Evolutionary conservation across 345 rosid genomes (phyloP), one percentile per base, ranked within the genome.

Genomic region (Eucalyptus sp.): DNA sequence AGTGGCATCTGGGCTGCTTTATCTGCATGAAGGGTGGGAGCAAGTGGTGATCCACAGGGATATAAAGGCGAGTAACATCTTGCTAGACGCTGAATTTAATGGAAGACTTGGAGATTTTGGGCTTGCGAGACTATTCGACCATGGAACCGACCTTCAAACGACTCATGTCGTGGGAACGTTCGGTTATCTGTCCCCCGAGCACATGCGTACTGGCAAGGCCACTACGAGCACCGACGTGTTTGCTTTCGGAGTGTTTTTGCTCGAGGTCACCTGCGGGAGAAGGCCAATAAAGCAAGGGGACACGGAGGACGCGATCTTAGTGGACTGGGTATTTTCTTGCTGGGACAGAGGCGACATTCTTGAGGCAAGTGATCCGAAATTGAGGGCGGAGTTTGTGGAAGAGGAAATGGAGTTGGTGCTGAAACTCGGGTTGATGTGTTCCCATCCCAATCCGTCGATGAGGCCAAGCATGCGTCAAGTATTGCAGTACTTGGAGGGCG

Each of bases 91-190:
- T 25, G 64, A 91, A 41, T 86, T 93, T 49, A 92, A 91, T 27
- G 94, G 89, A n/a, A 90, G 92, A 44, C 90, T 94, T 5, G 93
- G 93, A 33, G 96, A 94, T 86, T 94, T 93, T 52, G 96, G 95
- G 44, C 94, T 94, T 5, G 93, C 93, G 4, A 92, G 90, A 88
- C 86, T 92, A n/a, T 92, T 89, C 88, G 92, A 94, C 54, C 93
- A 90, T 33, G 95, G 91, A 17, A 54, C 62, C 27, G 89, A 90
- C 88, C 94, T 91, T 27, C 91, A 88, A 87, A 92, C 93, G 12
- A 94, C 95, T 9, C 88, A 90, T 5, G 81, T 91, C 33, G 94
- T 89, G 88, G 62, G 94, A 89, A 54, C 60, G 25, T 54, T 54
- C 60, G 60, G 60, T 54, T 54, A 54, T 54, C 60, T 20, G 5